Conservation (phyloP, 140 eudicot genomes). For the Cichorium intybus region DNA sequence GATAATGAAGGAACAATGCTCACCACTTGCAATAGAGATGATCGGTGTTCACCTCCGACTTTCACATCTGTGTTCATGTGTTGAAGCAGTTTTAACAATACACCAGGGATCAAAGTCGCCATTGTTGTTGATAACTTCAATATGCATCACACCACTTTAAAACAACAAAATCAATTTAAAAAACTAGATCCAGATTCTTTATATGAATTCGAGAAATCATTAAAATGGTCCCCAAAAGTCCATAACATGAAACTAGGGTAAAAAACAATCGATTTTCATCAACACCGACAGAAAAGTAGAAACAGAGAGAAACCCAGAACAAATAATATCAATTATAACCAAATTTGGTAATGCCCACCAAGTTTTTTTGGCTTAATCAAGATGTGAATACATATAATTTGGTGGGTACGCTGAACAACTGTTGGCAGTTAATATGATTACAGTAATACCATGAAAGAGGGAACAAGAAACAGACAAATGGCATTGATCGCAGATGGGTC, state of each 20-base stretch:
- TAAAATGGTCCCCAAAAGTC: neutral
- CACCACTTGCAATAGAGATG: constrained; percentile 74
- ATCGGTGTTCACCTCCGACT: constrained; percentile 80
- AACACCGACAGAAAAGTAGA: constrained; percentile 31
- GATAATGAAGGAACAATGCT: constrained; percentile 79
- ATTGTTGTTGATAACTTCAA: constrained; percentile 36
- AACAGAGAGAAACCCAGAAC: constrained; percentile 5
- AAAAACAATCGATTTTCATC: neutral
- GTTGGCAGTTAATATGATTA: constrained; percentile 8
- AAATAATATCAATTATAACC: neutral
- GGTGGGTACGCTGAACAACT: neutral
- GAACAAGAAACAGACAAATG: constrained; percentile 24
- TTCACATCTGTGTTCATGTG: constrained; percentile 87
- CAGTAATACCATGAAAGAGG: constrained; percentile 19
- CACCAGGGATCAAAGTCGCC: constrained; percentile 82
- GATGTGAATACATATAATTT: neutral
- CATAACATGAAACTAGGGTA: neutral
- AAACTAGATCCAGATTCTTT: constrained; percentile 21
- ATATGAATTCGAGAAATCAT: constrained; percentile 10
- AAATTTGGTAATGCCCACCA: constrained; percentile 21
- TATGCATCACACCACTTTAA: constrained; percentile 47
- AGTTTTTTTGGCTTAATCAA: constrained; percentile 1
- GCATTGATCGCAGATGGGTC: constrained; percentile 14
- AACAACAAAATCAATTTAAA: neutral
- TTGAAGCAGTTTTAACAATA: constrained; percentile 68